Evolutionary conservation across 2,329 filamentous ascomycete genomes (phyloP), one percentile per base, ranked within the genome.

Genomic region (Hypoxylon sp.): DNA sequence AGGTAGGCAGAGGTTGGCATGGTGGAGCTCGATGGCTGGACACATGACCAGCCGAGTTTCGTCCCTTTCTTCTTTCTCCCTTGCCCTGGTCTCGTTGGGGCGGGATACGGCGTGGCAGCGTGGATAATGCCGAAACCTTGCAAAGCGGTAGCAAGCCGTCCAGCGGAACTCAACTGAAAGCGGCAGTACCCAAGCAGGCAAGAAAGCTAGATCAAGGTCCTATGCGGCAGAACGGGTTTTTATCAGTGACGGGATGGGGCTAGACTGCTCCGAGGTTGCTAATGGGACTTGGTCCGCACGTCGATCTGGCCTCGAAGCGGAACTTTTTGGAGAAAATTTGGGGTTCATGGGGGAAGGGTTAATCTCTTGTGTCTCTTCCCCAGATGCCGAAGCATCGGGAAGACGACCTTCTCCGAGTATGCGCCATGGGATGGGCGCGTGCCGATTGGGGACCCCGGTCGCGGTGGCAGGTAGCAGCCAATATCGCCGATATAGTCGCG

Each of bases 321-420:
- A 20, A n/a, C 17, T 35, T 59, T 54, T 66, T 64, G 56, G 63
- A 58, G 58, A 61, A 57, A 56, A 51, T 58, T 64, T 58, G 63
- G 61, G 55, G 55, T 58, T 56, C n/a, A 54, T 55, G 55, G 43
- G 47, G 43, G 15, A 31, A 55, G 48, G 47, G 15, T 26, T n/a
- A n/a, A 20, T 29, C 27, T 58, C 35, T n/a, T 62, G 48, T 35
- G 50, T 50, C 33, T 56, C n/a, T 58, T 50, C 61, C 55, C 61
- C 61, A 64, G 61, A 61, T 64, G 61, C 61, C 61, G 61, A 61
- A 64, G 61, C 58, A 63, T 53, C 53, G 57, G 60, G 52, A n/a
- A 52, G 48, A 54, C 52, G 29, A 58, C 46, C 33, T 18, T 49
- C 55, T 51, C 55, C 54, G 52, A 58, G 41, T 59, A 61, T 62